Percentiles rank a stretch among this genome's conserved stretches.
phyloP scores from a whole-genome alignment of 2,329 filamentous ascomycete species.

The Aureobasidium sp. region DNA sequence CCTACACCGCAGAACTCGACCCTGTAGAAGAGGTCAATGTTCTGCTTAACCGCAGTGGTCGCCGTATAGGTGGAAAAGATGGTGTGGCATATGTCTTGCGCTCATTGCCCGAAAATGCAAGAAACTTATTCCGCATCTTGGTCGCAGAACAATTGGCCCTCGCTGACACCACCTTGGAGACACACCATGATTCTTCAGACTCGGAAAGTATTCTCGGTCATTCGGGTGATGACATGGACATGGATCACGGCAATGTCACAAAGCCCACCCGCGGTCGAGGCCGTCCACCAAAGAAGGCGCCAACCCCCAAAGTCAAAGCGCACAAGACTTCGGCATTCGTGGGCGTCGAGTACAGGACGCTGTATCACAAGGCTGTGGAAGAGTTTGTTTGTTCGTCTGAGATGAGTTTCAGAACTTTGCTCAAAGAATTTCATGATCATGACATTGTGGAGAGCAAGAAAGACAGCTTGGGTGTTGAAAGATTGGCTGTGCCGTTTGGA shows the following conservation, averaged over 20 bases:
- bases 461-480: constrained; percentile 75
- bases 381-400: constrained; percentile 97
- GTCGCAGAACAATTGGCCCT: constrained; percentile 74
- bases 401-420: constrained; percentile 84
- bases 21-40: constrained; percentile 86
- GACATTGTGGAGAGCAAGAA: constrained; percentile 90
- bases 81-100: constrained; percentile 87
- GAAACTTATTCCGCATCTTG: constrained; percentile 75
- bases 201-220: constrained; percentile 5
- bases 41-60: constrained; percentile 70
- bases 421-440: constrained; percentile 98
- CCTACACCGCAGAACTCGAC: constrained; percentile 66
- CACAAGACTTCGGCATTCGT: constrained; percentile 26
- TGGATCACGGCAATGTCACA: constrained; percentile 19
- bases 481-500: constrained; percentile 75
- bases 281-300: constrained; percentile 9
- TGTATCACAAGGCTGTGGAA: constrained; percentile 93
- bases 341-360: constrained; percentile 78
- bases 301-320: neutral
- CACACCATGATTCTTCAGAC: constrained; percentile 20
- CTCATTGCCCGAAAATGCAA: constrained; percentile 84
- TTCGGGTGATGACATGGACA: constrained; percentile 14
- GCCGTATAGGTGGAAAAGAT: constrained; percentile 77
- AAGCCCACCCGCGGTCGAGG: constrained; percentile 18
- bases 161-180: constrained; percentile 35